phyloP scores from a whole-genome alignment of 1,284 basidiomycete genomes.

The Inonotus hispidus region DNA sequence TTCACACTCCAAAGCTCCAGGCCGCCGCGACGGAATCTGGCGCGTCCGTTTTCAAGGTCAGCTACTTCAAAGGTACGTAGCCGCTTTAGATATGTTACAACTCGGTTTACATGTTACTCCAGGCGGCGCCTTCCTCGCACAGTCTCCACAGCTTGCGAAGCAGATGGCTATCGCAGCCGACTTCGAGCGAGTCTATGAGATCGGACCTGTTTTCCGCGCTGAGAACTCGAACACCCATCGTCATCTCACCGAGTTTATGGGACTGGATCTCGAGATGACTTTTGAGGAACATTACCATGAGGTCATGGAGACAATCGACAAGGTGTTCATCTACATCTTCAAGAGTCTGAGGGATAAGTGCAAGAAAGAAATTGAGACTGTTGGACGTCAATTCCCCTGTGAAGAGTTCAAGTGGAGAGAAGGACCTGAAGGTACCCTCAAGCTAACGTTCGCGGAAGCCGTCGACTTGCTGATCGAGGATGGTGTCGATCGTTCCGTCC shows the following conservation, averaged over 20 bases:
- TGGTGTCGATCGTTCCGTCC: conserved; percentile 65
- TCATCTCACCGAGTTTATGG: conserved; percentile 98
- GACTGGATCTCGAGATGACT: conserved; percentile 98
- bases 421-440: conserved; percentile 75
- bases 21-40: conserved; percentile 97
- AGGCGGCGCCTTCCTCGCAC: conserved; percentile 91
- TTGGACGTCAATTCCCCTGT: conserved; percentile 85
- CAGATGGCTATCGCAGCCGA: conserved; percentile 99
- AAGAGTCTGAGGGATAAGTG: conserved; percentile 73
- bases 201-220: conserved; percentile 96
- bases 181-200: conserved; percentile 97
- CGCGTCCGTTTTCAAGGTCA: conserved; percentile 95
- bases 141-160: conserved; percentile 96
- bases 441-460: conserved; percentile 83
- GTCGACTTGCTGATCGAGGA: conserved; percentile 82
- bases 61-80: conserved; percentile 87
- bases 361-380: conserved; percentile 73
- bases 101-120: background rate
- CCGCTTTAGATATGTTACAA: background rate
- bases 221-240: conserved; percentile 97
- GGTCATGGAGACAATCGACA: conserved; percentile 84
- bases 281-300: conserved; percentile 99
- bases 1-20: conserved; percentile 97
- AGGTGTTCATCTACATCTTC: conserved; percentile 82
- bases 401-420: conserved; percentile 88